Evolutionary conservation across 176 grass and related monocot genomes (phyloP).

Genomic region (Puccinellia tenuiflora): DNA sequence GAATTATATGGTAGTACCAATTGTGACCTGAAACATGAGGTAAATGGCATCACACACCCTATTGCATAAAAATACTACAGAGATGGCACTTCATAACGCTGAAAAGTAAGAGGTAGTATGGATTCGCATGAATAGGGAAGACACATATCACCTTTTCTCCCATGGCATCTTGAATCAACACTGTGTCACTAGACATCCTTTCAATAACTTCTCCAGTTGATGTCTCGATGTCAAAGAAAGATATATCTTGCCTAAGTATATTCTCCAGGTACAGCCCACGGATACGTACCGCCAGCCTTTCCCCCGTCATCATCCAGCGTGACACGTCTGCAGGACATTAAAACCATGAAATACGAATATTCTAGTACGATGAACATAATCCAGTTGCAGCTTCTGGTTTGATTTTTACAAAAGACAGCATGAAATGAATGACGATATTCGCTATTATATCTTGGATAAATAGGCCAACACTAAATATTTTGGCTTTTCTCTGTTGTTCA

Average conservation of each 20-base stretch:
- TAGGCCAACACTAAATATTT: background rate
- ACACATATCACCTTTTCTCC: constrained; percentile 53
- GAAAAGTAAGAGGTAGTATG: background rate
- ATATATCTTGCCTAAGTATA: constrained; percentile 63
- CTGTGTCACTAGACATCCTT: constrained; percentile 74
- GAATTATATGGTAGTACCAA: background rate
- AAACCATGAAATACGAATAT: background rate
- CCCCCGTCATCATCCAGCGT: constrained; percentile 67
- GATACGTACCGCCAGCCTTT: constrained; percentile 69
- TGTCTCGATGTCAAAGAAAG: constrained; percentile 68
- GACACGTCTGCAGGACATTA: constrained; percentile 50
- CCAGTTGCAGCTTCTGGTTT: background rate
- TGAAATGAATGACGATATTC: background rate
- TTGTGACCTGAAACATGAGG: background rate
- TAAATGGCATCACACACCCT: background rate
- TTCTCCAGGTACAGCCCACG: constrained; percentile 64
- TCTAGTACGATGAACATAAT: background rate
- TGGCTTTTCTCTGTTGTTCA: background rate
- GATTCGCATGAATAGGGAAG: background rate
- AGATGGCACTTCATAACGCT: background rate
- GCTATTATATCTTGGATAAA: background rate
- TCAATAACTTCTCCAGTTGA: constrained; percentile 70
- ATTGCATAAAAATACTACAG: background rate
- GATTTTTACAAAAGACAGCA: background rate
- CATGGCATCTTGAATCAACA: constrained; percentile 80